Base-by-base conservation (phyloP, 2,329 filamentous ascomycete species). In the Fusarium lyarnte region DNA sequence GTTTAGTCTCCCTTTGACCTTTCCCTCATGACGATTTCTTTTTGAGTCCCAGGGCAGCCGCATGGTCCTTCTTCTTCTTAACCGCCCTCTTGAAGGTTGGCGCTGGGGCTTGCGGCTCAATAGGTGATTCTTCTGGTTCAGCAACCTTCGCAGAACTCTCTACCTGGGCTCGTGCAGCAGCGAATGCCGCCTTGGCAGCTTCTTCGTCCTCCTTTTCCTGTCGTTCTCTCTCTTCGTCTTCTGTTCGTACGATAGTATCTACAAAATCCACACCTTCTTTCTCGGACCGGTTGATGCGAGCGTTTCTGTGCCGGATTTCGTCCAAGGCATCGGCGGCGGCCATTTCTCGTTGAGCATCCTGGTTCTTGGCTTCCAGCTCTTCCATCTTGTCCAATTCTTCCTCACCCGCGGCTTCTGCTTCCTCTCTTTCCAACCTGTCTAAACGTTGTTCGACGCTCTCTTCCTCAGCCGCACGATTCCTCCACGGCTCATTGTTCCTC, bases 311-410 rank as follows among this genome's bases (percentile, higher is more conserved):
- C 62, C 95, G 87, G 63, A 99, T 98, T 83, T 98, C 95, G 81
- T 99, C 96, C 61, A 99, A 84, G 12, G 95, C 95, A 84, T 99
- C 96, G 4, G 96, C 96, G 47, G 98, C 94, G 23, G 93, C 94
- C 95, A 99, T 99, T 82, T 99, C 96, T 43, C 92, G 88, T 85
- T 96, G 95, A 2, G 95, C 95, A 81, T 99, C 96, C 27, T 93
- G 85, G 61, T 95, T 97, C 85, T 98, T 98, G 71, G 93, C 92
- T 84, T 99, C 96, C 51, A 99, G 84, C 79, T 98, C 95, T 63
- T 93, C 93, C 97, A 99, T 99, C 27, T 94, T 94, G 81, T 98
- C 95, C 73, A 91, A 88, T 81, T 97, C 94, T 65, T 91, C 89
- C 58, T 87, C 86, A 41, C 87, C 89, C 14, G 87, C 87, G 4